These are phyloP conservation scores for Pseudogymnoascus sp. DNA, from an alignment of 2,329 filamentous ascomycete species.

Conservation along the genomic window DNA sequence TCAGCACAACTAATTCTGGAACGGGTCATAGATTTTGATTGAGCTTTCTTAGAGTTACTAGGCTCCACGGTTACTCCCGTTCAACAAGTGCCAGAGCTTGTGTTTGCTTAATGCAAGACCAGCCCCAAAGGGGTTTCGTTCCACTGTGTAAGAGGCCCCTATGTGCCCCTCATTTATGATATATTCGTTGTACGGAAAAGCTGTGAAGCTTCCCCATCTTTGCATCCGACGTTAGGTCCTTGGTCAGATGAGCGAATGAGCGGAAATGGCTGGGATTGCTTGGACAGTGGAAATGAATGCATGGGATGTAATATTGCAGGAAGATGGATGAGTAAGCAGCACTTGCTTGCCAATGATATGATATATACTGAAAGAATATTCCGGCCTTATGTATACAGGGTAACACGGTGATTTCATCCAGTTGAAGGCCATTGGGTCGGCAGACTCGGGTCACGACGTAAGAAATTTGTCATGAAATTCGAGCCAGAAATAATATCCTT, in stretches of 20 bases:
- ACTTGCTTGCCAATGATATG: background rate
- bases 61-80: background rate
- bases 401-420: background rate
- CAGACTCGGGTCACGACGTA: background rate
- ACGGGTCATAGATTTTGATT: background rate
- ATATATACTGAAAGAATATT: background rate
- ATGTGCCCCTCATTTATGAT: background rate
- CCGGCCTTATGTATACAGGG: background rate
- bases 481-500: background rate
- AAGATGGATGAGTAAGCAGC: background rate
- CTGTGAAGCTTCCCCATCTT: slow-evolving; percentile 1
- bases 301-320: background rate
- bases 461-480: slow-evolving; percentile 2
- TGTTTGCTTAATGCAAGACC: background rate
- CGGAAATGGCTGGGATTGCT: background rate
- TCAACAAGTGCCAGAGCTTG: background rate
- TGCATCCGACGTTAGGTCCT: background rate
- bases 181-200: slow-evolving; percentile 2
- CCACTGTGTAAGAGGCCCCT: background rate
- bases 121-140: background rate
- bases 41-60: background rate
- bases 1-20: background rate
- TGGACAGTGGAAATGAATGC: background rate
- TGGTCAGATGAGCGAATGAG: background rate
- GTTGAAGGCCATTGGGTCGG: background rate